Evolutionary conservation across 495 filamentous ascomycete species (phyloP), one percentile per base, ranked within the genome.

Genomic region (Aspergillus conjunctus): DNA sequence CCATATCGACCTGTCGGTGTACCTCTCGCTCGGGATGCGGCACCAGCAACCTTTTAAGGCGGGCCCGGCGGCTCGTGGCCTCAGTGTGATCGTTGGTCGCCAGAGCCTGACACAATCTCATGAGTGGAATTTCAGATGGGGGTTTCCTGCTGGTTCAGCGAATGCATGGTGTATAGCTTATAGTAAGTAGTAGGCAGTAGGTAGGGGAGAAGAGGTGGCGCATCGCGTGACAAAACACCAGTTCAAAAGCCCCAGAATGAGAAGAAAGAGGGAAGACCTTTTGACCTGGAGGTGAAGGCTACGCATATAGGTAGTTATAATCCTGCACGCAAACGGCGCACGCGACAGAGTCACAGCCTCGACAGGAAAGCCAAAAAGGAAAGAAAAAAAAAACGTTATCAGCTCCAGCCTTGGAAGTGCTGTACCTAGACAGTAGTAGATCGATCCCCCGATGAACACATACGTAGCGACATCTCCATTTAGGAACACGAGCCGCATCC

Each of bases 301-400:
- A 2, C 26, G 26, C n/a, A 56, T 51, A 30, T 56, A 54, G 21
- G 61, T 31, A 56, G 22, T 51, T 56, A 62, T 68, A 51, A 54
- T 66, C 63, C 70, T 60, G 70, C 66, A 73, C 66, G 76, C 69
- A 77, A 77, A 72, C 72, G 76, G 73, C 66, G 68, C 76, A 76
- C 72, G 76, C 72, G 76, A 66, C 64, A 62, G 56, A 64, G 66
- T 73, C 71, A 76, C 66, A 66, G 58, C 21, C n/a, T 54, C 7
- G 41, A 20, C 20, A 41, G 14, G 46, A 18, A n/a, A n/a, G n/a
- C n/a, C n/a, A n/a, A n/a, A 18, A n/a, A n/a, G n/a, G n/a, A n/a
- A n/a, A n/a, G n/a, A n/a, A n/a, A n/a, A n/a, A n/a, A n/a, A n/a
- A n/a, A 31, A 51, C 51, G 56, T 51, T 37, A 22, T 43, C 56